Evolutionary conservation across 495 filamentous ascomycete species (phyloP), one percentile per base, ranked within the genome.

Genomic region (Xylaria sp.): DNA sequence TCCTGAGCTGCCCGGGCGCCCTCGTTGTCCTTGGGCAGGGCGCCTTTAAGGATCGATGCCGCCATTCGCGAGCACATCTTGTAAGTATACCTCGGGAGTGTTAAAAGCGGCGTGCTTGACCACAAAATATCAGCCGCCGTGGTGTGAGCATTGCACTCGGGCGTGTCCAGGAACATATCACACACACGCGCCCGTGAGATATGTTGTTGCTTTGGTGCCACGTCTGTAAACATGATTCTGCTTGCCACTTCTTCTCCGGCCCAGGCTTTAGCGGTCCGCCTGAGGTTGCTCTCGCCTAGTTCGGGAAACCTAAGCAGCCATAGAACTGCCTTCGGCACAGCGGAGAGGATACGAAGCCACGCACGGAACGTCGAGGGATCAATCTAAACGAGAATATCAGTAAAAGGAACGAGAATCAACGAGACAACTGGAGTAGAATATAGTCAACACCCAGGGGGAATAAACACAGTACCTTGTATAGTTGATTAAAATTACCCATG

Each of bases 31-130:
- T 89, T 90, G 0, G 97, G 95, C 9, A 98, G 83, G 2, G 96
- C 96, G 48, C 96, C 97, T 71, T 88, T 91, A 15, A 99, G 85
- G 73, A 99, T 98, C 17, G 93, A 95, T 46, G 95, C 95, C 26
- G 96, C 96, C 92, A 99, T 98, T 62, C 97, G 90, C 52, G 93
- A 97, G 81, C 97, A 98, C 96, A 99, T 99, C 83, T 99, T 99
- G 80, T 98, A 97, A 66, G 90, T 87, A 80, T 98, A 96, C 40
- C 95, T 88, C n/a, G 95, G 94, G n/a, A 95, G 85, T 0, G 96
- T 99, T 66, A 98, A 84, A 63, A 99, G 85, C 43, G 96, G 96
- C 7, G 97, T 99, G 64, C 93, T 94, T 57, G 92, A 95, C 96
- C 96, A 99, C 26, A 98, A 85, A 11, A 98, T 91, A 76, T 99